Conservation (phyloP, 495 filamentous ascomycete species). For the Astrocystis sublimbata region DNA sequence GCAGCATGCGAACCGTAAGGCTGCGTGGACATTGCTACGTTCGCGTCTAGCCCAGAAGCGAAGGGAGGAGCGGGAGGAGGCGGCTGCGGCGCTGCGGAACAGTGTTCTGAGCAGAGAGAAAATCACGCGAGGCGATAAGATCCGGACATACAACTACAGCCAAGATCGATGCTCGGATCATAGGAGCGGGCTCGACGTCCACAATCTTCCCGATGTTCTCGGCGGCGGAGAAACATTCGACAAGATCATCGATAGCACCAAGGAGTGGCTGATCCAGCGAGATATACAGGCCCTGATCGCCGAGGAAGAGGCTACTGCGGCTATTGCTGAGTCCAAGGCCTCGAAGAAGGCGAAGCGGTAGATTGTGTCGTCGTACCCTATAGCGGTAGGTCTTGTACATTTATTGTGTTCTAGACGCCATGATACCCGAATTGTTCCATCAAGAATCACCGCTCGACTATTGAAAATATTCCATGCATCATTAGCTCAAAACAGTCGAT, state of each 20-base stretch:
- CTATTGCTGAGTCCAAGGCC: constrained; percentile 20
- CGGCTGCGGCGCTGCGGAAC: constrained; percentile 68
- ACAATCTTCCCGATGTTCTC: constrained; percentile 81
- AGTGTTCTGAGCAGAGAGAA: constrained; percentile 76
- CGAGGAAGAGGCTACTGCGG: constrained; percentile 45
- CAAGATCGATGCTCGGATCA: constrained; percentile 96
- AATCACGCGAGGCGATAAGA: constrained; percentile 88
- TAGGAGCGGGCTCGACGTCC: constrained; percentile 75
- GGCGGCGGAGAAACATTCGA: constrained; percentile 70
- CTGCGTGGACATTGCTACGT: constrained; percentile 82
- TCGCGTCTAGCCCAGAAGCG: constrained; percentile 78
- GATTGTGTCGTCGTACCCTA: constrained; percentile 1
- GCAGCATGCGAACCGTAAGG: constrained; percentile 84
- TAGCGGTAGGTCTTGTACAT: constrained; percentile 6
- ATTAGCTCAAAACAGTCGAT: background rate
- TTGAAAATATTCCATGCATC: no score
- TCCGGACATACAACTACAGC: constrained; percentile 92
- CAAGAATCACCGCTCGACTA: no score
- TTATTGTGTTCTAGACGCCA: background rate
- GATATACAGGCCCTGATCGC: constrained; percentile 71
- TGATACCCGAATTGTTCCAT: constrained; percentile 11
- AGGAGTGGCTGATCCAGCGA: constrained; percentile 71
- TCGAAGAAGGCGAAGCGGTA: constrained; percentile 36
- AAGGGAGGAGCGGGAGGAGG: constrained; percentile 83
- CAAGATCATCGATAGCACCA: constrained; percentile 77